Evolutionary conservation across 352 stramenopile species (phyloP).

Genomic region (Globisporangium okanoganense): DNA sequence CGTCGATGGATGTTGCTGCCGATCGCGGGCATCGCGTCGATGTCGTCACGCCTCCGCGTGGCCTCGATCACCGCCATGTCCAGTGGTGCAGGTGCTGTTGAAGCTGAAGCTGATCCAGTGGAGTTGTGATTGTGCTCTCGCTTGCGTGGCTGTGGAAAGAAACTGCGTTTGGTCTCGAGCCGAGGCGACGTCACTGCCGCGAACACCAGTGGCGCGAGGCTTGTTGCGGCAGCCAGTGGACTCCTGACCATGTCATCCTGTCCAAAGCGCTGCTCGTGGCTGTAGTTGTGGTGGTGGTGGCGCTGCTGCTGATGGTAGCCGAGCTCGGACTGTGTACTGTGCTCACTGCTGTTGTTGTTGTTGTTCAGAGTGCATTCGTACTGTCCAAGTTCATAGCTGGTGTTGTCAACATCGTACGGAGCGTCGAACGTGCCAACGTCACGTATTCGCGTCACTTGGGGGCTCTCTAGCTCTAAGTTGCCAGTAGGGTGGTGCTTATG

Average conservation of each 20-base stretch:
- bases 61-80: conserved; percentile 27
- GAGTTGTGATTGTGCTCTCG: neutral
- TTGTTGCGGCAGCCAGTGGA: conserved; percentile 8
- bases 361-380: neutral
- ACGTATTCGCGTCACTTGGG: neutral
- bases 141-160: neutral
- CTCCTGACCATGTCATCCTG: conserved; percentile 7
- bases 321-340: neutral
- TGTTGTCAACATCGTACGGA: neutral
- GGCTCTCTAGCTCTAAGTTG: neutral
- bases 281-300: neutral
- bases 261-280: neutral
- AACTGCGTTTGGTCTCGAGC: conserved; percentile 3
- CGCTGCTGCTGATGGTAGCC: neutral
- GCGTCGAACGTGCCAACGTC: neutral
- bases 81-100: conserved; percentile 9
- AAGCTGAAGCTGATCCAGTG: neutral
- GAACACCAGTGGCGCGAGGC: conserved; percentile 11
- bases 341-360: neutral
- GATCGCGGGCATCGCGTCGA: neutral
- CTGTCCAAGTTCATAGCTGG: neutral
- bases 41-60: neutral
- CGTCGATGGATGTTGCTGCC: neutral
- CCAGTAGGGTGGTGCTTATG: neutral
- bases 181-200: conserved; percentile 10